A percentile compares a stretch with the other conserved stretches of the same genome.
Evolutionary conservation across 371 early-diverging fungal genomes (phyloP).

Genomic region (Funneliformis caledonium): DNA sequence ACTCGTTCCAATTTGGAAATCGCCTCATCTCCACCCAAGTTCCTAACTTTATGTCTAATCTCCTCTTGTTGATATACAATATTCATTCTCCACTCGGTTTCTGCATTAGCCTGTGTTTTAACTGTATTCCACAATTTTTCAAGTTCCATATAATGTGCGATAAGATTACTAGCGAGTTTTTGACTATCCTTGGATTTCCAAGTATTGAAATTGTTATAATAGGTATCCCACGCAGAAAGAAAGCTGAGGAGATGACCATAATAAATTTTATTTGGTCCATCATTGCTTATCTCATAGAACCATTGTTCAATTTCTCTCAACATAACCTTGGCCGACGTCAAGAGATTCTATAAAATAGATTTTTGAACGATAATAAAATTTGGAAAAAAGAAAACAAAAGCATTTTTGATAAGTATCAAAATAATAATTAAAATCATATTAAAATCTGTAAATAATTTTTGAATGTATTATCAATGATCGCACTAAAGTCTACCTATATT

Average conservation of each 20-base stretch:
- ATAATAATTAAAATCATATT: not conserved
- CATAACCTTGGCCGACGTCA: conserved; percentile 53
- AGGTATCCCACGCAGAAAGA: conserved; percentile 58
- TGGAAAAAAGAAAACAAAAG: conserved; percentile 10
- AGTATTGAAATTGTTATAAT: conserved; percentile 64
- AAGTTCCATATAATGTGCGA: conserved; percentile 71
- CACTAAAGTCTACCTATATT: not conserved
- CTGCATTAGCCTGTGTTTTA: conserved; percentile 57
- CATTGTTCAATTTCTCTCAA: conserved; percentile 62
- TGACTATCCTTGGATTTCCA: conserved; percentile 75
- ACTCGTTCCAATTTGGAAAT: conserved; percentile 48
- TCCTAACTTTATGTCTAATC: conserved; percentile 48
- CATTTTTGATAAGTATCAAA: conserved; percentile 21
- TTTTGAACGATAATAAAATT: not conserved
- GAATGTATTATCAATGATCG: not conserved
- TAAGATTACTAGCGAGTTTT: conserved; percentile 63
- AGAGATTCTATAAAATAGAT: conserved; percentile 46
- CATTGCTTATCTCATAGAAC: conserved; percentile 46
- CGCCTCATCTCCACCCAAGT: conserved; percentile 52
- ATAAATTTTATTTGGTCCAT: conserved; percentile 12
- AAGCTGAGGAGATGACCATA: conserved; percentile 46
- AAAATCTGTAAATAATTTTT: not conserved
- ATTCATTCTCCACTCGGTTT: conserved; percentile 56
- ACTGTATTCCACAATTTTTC: conserved; percentile 72
- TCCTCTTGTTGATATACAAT: conserved; percentile 59